Percentiles rank a stretch among this genome's conserved stretches.
phyloP scores from a whole-genome alignment of 441 rosid species.

The Aquilaria agallochum region DNA sequence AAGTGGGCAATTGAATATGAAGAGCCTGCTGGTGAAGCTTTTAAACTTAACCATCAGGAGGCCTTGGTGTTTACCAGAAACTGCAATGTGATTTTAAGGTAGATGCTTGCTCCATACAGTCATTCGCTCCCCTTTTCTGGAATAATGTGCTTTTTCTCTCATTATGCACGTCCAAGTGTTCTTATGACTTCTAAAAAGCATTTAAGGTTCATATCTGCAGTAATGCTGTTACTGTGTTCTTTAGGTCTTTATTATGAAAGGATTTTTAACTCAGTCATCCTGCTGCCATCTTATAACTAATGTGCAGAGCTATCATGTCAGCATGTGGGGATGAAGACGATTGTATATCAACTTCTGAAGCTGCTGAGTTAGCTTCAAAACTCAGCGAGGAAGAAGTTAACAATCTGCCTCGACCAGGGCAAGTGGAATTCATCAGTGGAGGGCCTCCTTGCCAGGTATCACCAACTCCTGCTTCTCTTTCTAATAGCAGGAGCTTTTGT shows the following conservation, averaged over 20 bases:
- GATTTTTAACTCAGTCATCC: no score
- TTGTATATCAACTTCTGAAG: constrained; percentile 77
- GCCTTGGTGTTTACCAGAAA: constrained; percentile 64
- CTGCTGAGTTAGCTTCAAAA: constrained; percentile 51
- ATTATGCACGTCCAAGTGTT: no score
- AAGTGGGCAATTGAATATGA: constrained; percentile 98
- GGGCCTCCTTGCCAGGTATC: constrained; percentile 98
- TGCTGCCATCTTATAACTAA: no score
- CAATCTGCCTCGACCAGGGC: constrained; percentile 73
- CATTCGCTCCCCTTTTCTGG: no score
- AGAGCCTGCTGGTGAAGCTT: constrained; percentile 90
- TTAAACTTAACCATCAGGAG: constrained; percentile 76
- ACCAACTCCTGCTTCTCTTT: constrained; percentile 1
- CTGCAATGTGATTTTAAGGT: constrained; percentile 95
- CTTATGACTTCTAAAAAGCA: no score
- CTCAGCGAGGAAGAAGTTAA: constrained; percentile 57
- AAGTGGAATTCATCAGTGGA: constrained; percentile 92
- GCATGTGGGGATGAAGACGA: constrained; percentile 76
- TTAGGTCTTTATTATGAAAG: no score
- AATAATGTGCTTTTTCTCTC: no score
- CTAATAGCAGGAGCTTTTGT: not conserved
- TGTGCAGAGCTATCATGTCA: constrained; percentile 75
- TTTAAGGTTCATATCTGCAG: no score
- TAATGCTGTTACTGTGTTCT: no score
- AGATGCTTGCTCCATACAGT: constrained; percentile 3